Evolutionary conservation across 129 eudicot genomes (phyloP).

Genomic region (Flaveria linearis): DNA sequence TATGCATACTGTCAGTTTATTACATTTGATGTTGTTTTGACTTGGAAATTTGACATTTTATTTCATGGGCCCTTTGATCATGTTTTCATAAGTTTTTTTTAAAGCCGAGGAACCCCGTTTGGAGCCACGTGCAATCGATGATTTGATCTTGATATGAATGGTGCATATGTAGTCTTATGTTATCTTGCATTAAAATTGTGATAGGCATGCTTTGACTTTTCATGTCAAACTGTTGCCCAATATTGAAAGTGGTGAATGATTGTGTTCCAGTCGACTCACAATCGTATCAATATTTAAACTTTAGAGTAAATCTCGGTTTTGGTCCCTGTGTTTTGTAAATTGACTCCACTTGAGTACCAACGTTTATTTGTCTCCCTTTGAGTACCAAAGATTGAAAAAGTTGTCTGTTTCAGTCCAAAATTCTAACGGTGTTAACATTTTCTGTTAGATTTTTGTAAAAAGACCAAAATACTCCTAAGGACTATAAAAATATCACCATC

Average conservation of each 20-base stretch:
- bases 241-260: neutral
- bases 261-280: neutral
- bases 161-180: neutral
- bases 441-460: too few relatives aligned
- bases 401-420: too few relatives aligned
- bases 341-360: too few relatives aligned
- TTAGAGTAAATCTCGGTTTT: too few relatives aligned
- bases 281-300: too few relatives aligned
- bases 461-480: too few relatives aligned
- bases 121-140: neutral
- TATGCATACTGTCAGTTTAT: constrained; percentile 10
- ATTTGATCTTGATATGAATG: neutral
- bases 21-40: constrained; percentile 27
- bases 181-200: constrained; percentile 4
- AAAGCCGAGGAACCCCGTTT: neutral
- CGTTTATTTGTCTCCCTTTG: too few relatives aligned
- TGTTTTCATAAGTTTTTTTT: neutral
- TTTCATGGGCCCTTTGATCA: constrained; percentile 9
- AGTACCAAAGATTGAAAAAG: too few relatives aligned
- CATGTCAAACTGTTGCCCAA: neutral
- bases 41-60: constrained; percentile 22
- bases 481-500: too few relatives aligned
- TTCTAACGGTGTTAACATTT: too few relatives aligned
- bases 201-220: constrained; percentile 9
- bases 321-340: too few relatives aligned